phyloP scores from a whole-genome alignment of 305 asterid genomes.

The Fraxinus nigra region DNA sequence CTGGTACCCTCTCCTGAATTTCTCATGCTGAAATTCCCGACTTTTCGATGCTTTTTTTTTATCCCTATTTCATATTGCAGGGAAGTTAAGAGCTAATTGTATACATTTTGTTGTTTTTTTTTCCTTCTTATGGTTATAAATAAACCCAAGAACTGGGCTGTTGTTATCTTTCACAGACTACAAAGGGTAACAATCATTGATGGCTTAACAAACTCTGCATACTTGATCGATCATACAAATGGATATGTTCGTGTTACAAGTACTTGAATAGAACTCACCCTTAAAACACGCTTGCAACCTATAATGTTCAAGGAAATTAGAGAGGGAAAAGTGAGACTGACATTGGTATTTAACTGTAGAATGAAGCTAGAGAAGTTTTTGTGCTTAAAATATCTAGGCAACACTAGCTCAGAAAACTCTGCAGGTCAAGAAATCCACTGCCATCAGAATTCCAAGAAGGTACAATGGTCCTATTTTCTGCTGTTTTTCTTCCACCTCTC shows the following conservation, averaged over 20 bases:
- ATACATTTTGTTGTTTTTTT: too few species aligned
- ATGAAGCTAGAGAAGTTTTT: constrained; percentile 41
- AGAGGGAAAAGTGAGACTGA: constrained; percentile 17
- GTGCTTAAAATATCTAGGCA: constrained; percentile 44
- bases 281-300: neutral
- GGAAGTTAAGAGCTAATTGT: too few species aligned
- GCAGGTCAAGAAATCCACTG: constrained; percentile 39
- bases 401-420: constrained; percentile 34
- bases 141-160: too few species aligned
- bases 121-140: too few species aligned
- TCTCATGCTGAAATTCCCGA: too few species aligned
- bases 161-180: too few species aligned
- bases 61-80: too few species aligned
- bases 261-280: neutral
- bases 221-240: too few species aligned
- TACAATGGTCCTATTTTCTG: constrained; percentile 15
- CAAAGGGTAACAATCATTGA: neutral
- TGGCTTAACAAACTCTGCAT: neutral
- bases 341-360: constrained; percentile 41
- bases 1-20: too few species aligned
- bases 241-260: too few species aligned
- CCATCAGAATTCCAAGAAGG: constrained; percentile 49
- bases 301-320: neutral
- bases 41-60: too few species aligned
- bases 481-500: neutral